Evolutionary conservation across 306 rosid genomes (phyloP), one percentile per base, ranked within the genome.

Genomic region (Trichosanthes cucumerina): DNA sequence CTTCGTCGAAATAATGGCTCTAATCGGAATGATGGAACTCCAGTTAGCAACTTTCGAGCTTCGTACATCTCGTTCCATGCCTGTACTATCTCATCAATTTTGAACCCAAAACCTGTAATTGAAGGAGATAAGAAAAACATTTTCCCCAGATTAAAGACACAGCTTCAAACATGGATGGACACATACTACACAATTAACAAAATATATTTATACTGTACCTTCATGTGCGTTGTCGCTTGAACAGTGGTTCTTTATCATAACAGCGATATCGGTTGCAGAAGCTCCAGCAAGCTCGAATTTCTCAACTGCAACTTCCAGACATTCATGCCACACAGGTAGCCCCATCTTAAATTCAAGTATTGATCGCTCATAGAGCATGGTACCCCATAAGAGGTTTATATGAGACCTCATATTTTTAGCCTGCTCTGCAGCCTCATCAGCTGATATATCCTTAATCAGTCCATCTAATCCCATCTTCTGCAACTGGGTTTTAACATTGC

Each of bases 61-160:
- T 92, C 95, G 36, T 85, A 80, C 91, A 92, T 95, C 82, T 95
- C 97, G 70, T 88, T 88, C 97, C 98, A 91, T 57, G 93, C 97
- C 80, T 87, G 93, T 36, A 91, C 88, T 79, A 91, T 91, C 88
- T 92, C 96, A 28, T 95, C 97, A 66, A 91, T 89, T 78, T 88
- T 88, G 89, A 90, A 95, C 73, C 89, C 90, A 11, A 86, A 60
- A 83, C 97, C 97, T 92, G 92, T 38, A 60, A 57, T 10, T 31
- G 59, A 24, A 82, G 38, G 49, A 60, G 73, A 33, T 63, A 36
- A 44, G 68, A 52, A 65, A 77, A 68, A 44, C 28, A 53, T 84
- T 69, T 59, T 66, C 28, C 7, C 49, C 16, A 11, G 21, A 66
- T 43, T 14, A 62, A 7, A 79, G 50, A 56, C 78, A 47, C 18